Evolutionary conservation across 768 basidiomycete species (phyloP).

Genomic region (Xanthoconium stramineum): DNA sequence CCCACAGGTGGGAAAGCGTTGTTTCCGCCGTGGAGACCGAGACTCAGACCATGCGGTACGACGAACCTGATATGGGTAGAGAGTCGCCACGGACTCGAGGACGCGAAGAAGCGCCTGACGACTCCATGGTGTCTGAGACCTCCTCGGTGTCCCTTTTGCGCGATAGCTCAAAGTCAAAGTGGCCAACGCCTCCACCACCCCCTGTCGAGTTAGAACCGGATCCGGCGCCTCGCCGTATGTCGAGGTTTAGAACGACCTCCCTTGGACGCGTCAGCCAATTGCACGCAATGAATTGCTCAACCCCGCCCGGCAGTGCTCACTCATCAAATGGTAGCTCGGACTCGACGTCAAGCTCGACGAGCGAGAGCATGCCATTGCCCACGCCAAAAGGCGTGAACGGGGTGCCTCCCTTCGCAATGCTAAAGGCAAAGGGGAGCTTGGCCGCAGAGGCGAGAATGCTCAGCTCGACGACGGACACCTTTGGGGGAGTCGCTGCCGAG

Average conservation of each 20-base stretch:
- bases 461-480: slow-evolving; percentile 35
- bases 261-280: slow-evolving; percentile 26
- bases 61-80: not conserved
- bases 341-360: slow-evolving; percentile 33
- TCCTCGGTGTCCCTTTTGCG: slow-evolving; percentile 18
- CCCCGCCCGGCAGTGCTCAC: slow-evolving; percentile 49
- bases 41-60: not conserved
- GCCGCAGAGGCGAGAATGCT: slow-evolving; percentile 27
- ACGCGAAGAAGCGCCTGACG: slow-evolving; percentile 9
- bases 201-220: slow-evolving; percentile 27
- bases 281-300: slow-evolving; percentile 20
- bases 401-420: not conserved
- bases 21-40: slow-evolving; percentile 11
- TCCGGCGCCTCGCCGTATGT: slow-evolving; percentile 22
- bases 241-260: slow-evolving; percentile 30
- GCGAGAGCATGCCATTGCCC: slow-evolving; percentile 16
- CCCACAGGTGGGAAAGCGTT: slow-evolving; percentile 13
- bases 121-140: slow-evolving; percentile 13
- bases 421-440: slow-evolving; percentile 14
- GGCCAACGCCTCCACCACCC: slow-evolving; percentile 31
- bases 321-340: slow-evolving; percentile 38
- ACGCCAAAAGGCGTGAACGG: slow-evolving; percentile 20
- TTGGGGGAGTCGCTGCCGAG: slow-evolving; percentile 32
- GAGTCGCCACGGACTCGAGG: slow-evolving; percentile 9
- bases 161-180: slow-evolving; percentile 22